Evolutionary conservation across 2,329 filamentous ascomycete genomes (phyloP).

Genomic region (Talaromyces amestolkiae): DNA sequence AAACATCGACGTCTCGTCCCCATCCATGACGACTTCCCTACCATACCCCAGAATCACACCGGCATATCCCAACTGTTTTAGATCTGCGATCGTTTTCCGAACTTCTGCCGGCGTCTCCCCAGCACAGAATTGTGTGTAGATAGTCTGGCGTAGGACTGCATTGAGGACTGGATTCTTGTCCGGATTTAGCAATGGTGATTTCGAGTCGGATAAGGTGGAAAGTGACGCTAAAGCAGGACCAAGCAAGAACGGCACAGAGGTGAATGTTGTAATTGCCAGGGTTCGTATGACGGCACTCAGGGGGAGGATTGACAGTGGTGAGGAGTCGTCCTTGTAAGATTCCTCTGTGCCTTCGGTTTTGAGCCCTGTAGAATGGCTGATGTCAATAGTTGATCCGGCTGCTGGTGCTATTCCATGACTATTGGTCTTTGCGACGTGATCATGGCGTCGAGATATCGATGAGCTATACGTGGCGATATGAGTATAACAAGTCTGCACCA

Average conservation of each 20-base stretch:
- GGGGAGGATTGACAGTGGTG: constrained; percentile 20
- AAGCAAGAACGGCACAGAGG: constrained; percentile 51
- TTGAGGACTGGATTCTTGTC: constrained; percentile 72
- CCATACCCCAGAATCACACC: constrained; percentile 86
- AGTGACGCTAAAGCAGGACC: constrained; percentile 68
- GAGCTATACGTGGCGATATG: background rate
- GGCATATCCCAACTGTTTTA: constrained; percentile 73
- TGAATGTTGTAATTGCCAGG: constrained; percentile 20
- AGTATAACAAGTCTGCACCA: background rate
- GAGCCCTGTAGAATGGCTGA: background rate
- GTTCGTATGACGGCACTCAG: constrained; percentile 21
- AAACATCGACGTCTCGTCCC: constrained; percentile 36
- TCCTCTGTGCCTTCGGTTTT: background rate
- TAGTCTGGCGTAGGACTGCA: constrained; percentile 71
- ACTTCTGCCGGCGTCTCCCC: constrained; percentile 73
- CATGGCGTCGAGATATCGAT: background rate
- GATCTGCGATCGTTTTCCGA: constrained; percentile 58
- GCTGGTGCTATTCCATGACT: constrained; percentile 1
- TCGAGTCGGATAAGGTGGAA: constrained; percentile 66
- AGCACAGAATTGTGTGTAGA: constrained; percentile 89
- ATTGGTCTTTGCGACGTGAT: background rate
- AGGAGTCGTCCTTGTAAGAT: background rate
- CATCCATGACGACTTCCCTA: constrained; percentile 70
- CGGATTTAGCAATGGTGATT: constrained; percentile 65
- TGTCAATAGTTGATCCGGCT: background rate